phyloP scores from a whole-genome alignment of 1,284 basidiomycete species.

The Cryptococcus sp. region DNA sequence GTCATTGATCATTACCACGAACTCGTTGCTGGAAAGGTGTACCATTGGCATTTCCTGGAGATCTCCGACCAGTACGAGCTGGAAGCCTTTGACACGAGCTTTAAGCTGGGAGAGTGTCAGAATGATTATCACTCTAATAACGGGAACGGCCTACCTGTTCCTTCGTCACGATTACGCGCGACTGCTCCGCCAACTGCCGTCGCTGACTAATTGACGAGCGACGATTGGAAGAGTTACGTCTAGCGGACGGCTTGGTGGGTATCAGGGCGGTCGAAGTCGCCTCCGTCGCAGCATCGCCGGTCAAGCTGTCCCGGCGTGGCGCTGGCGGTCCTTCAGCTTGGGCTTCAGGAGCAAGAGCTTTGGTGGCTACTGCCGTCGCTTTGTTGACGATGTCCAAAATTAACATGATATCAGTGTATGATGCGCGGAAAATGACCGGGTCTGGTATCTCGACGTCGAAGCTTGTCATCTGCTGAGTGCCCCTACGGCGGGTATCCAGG shows the following conservation, averaged over 20 bases:
- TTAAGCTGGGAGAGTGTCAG: slow-evolving; percentile 62
- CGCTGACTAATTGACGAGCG: slow-evolving; percentile 56
- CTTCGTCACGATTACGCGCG: slow-evolving; percentile 69
- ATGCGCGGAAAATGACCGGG: slow-evolving; percentile 87
- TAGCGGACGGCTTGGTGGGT: slow-evolving; percentile 9
- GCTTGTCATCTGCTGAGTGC: slow-evolving; percentile 74
- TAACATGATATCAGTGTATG: slow-evolving; percentile 87
- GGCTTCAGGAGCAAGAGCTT: slow-evolving; percentile 30
- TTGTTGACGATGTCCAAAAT: slow-evolving; percentile 88
- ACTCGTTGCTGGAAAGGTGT: slow-evolving; percentile 83
- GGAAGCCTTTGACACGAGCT: slow-evolving; percentile 84
- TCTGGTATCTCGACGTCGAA: slow-evolving; percentile 78
- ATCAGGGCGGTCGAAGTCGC: slow-evolving; percentile 23
- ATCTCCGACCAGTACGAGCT: slow-evolving; percentile 92
- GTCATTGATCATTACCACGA: slow-evolving; percentile 80
- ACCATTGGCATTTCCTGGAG: slow-evolving; percentile 92
- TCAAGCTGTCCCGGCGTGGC: slow-evolving; percentile 10
- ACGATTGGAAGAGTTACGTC: slow-evolving; percentile 17
- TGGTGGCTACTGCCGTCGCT: slow-evolving; percentile 67
- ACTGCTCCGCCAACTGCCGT: slow-evolving; percentile 54
- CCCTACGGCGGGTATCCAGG: slow-evolving; percentile 76
- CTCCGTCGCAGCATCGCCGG: slow-evolving; percentile 16
- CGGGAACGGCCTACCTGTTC: slow-evolving; percentile 65
- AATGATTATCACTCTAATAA: not conserved
- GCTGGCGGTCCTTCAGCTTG: slow-evolving; percentile 8